Evolutionary conservation across 257 asterid genomes (phyloP).

Genomic region (Nicotiana tabacum): DNA sequence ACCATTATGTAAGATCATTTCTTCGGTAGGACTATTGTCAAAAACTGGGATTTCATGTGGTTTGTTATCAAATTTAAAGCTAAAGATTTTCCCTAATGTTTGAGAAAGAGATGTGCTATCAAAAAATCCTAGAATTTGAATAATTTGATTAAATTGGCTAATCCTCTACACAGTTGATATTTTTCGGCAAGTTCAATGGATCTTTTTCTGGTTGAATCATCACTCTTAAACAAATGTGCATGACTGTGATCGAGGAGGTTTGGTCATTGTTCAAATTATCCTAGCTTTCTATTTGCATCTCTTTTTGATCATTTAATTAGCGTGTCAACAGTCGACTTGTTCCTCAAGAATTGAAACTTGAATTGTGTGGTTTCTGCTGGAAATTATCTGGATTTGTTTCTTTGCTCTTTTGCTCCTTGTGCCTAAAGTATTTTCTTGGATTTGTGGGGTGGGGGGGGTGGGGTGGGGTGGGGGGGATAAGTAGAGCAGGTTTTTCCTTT

Average conservation of each 20-base stretch:
- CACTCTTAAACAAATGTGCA: not conserved
- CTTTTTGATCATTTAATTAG: not conserved
- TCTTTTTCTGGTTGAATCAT: not conserved
- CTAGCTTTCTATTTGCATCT: not conserved
- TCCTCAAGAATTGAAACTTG: not conserved
- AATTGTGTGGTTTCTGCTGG: not conserved
- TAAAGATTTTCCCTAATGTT: not conserved
- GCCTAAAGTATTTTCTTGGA: not conserved
- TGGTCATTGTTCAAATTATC: not conserved
- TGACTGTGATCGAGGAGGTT: not conserved
- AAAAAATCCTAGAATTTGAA: not conserved
- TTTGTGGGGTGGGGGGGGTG: no score
- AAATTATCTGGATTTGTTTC: not conserved
- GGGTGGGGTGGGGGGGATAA: not conserved
- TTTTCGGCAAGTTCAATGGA: not conserved
- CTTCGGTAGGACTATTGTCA: not conserved
- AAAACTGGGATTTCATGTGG: not conserved
- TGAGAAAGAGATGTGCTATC: not conserved
- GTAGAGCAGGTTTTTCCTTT: not conserved
- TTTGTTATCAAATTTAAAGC: not conserved
- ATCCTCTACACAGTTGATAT: not conserved
- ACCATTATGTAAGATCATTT: not conserved
- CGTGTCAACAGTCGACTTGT: not conserved
- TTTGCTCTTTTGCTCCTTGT: not conserved
- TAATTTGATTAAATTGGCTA: not conserved